A percentile compares a stretch with the other conserved stretches of the same genome.
Evolutionary conservation across 352 stramenopile species (phyloP).

Genomic region (Thalassiosira sp.): DNA sequence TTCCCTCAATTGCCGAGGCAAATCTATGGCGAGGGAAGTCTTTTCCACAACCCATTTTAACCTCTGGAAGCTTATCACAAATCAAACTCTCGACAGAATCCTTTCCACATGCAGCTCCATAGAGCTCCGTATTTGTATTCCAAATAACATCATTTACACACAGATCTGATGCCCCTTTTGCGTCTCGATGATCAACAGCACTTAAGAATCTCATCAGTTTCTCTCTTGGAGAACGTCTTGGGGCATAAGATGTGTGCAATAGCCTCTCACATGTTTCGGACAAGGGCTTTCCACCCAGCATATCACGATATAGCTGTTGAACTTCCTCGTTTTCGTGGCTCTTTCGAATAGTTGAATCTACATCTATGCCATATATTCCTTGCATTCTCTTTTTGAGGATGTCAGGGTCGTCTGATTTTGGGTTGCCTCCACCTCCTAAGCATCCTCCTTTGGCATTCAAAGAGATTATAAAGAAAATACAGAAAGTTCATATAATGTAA

Average conservation of each 20-base stretch:
- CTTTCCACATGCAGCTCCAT: constrained; percentile 10
- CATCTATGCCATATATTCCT: constrained; percentile 46
- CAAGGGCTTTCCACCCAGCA: constrained; percentile 27
- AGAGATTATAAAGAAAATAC: no score
- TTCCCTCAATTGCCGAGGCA: constrained; percentile 11
- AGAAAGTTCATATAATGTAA: no score
- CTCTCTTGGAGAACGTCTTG: constrained; percentile 22
- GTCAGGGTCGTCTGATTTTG: constrained; percentile 43
- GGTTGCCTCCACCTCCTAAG: constrained; percentile 48
- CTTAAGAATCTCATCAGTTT: constrained; percentile 23
- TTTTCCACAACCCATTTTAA: neutral
- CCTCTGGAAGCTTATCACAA: constrained; percentile 16
- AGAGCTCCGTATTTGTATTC: constrained; percentile 25
- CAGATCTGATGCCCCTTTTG: constrained; percentile 10
- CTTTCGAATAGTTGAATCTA: constrained; percentile 19
- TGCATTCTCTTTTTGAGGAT: constrained; percentile 44
- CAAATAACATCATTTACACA: constrained; percentile 16
- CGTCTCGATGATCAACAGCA: constrained; percentile 25
- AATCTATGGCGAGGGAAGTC: constrained; percentile 28
- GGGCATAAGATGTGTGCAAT: constrained; percentile 34
- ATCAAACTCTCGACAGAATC: constrained; percentile 22
- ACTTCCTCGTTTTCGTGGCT: constrained; percentile 49
- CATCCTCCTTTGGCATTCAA: constrained; percentile 28
- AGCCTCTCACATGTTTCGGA: constrained; percentile 34
- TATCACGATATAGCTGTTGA: constrained; percentile 41